These are phyloP conservation scores for Glaciozyma martinii DNA, from an alignment of 768 basidiomycete species.

Conservation along the genomic window DNA sequence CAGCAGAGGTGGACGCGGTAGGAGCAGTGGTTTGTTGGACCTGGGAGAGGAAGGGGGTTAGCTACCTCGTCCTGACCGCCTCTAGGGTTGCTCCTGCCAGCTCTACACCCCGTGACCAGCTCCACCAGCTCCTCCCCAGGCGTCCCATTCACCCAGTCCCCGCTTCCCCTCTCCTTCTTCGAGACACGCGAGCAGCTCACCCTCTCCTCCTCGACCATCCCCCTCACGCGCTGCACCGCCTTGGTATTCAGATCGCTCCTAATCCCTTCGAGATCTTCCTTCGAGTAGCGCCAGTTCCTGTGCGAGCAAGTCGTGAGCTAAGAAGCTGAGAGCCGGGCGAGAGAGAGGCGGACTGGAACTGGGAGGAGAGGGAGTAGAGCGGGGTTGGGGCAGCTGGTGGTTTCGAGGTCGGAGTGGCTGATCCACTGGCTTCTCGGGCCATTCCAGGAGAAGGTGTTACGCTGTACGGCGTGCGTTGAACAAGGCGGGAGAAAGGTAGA, in stretches of 20 bases:
- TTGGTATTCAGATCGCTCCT: constrained; percentile 62
- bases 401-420: neutral
- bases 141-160: neutral
- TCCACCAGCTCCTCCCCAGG: neutral
- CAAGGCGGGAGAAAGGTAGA: too few species aligned
- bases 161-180: neutral
- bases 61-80: neutral
- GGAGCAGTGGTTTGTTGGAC: constrained; percentile 43
- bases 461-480: neutral
- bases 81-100: constrained; percentile 1
- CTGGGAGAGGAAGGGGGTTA: neutral
- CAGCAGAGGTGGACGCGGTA: constrained; percentile 51
- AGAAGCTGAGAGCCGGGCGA: neutral
- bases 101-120: neutral
- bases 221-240: constrained; percentile 66
- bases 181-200: constrained; percentile 1
- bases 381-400: neutral
- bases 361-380: constrained; percentile 24
- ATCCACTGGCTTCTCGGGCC: neutral
- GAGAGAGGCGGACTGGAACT: constrained; percentile 15
- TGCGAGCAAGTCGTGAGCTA: constrained; percentile 36
- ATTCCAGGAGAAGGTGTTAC: neutral
- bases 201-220: constrained; percentile 48
- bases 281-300: constrained; percentile 81
- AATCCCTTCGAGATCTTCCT: constrained; percentile 52